These are phyloP conservation scores for Thielaviopsis ethacetica DNA, from an alignment of 2,329 filamentous ascomycete species.

Conservation along the genomic window DNA sequence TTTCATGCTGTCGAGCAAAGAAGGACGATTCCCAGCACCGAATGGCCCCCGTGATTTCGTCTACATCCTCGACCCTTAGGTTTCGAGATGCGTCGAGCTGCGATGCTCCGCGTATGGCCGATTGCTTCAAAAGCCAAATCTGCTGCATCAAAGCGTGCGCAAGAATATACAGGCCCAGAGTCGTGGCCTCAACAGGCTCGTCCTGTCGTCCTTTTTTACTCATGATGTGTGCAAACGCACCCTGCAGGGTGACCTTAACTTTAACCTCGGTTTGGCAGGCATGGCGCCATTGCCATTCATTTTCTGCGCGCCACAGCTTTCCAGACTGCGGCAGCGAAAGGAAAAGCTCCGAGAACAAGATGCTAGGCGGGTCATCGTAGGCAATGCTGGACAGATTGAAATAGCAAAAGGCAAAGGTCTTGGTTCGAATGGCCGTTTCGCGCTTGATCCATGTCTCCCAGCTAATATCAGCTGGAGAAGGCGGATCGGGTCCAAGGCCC, in stretches of 20 bases:
- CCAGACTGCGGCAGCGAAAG: slow-evolving; percentile 37
- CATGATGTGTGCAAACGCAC: slow-evolving; percentile 39
- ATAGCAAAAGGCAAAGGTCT: slow-evolving; percentile 44
- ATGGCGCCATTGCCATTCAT: slow-evolving; percentile 43
- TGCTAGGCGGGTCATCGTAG: slow-evolving; percentile 40
- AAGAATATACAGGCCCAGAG: slow-evolving; percentile 52
- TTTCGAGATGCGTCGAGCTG: slow-evolving; percentile 34
- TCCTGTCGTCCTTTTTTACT: slow-evolving; percentile 12
- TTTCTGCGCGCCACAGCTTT: slow-evolving; percentile 40
- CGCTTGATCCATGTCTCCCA: slow-evolving; percentile 45
- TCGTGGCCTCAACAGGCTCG: slow-evolving; percentile 27
- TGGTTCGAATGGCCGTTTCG: slow-evolving; percentile 40
- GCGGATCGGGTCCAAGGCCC: slow-evolving; percentile 22
- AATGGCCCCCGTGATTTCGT: slow-evolving; percentile 38
- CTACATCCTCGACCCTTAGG: slow-evolving; percentile 37
- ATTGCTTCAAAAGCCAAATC: slow-evolving; percentile 52
- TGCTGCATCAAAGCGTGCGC: slow-evolving; percentile 59
- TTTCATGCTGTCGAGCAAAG: slow-evolving; percentile 36
- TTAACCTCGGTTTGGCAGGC: slow-evolving; percentile 33
- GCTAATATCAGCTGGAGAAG: slow-evolving; percentile 15
- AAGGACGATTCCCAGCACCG: slow-evolving; percentile 42
- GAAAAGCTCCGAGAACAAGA: slow-evolving; percentile 44
- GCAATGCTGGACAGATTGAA: slow-evolving; percentile 47
- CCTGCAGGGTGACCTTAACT: slow-evolving; percentile 37
- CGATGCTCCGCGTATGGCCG: slow-evolving; percentile 32